Conservation (phyloP, 2,329 filamentous ascomycete genomes). For the Colletotrichum incanum region DNA sequence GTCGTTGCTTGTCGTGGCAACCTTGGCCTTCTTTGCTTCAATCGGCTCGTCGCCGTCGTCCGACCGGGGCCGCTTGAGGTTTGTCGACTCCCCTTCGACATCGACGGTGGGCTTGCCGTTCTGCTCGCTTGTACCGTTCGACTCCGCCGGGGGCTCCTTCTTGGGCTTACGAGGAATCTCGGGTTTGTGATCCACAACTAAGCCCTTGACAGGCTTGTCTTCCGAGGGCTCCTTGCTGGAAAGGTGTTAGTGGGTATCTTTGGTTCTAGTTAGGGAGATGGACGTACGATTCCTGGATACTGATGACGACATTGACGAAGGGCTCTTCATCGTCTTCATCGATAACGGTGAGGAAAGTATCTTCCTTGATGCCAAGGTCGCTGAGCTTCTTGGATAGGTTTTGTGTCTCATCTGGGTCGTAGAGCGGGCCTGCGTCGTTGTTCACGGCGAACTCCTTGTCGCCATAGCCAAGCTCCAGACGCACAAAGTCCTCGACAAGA, state of each 20-base stretch:
- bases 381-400: conserved; percentile 85
- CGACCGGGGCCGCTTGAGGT: conserved; percentile 63
- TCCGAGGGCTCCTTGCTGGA: conserved; percentile 58
- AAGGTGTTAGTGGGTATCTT: conserved; percentile 48
- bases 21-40: conserved; percentile 66
- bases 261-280: neutral
- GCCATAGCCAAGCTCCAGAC: conserved; percentile 80
- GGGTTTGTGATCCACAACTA: conserved; percentile 59
- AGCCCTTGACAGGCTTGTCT: conserved; percentile 70
- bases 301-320: conserved; percentile 85
- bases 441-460: conserved; percentile 84
- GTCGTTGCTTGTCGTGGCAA: conserved; percentile 56
- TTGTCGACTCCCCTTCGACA: conserved; percentile 51
- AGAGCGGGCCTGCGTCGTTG: conserved; percentile 83
- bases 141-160: conserved; percentile 54
- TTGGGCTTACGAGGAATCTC: conserved; percentile 70
- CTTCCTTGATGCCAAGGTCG: conserved; percentile 82
- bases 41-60: conserved; percentile 59
- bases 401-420: conserved; percentile 90
- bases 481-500: conserved; percentile 83
- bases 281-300: conserved; percentile 74
- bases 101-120: conserved; percentile 60
- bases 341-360: conserved; percentile 86
- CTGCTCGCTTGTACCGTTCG: conserved; percentile 57
- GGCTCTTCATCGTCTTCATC: conserved; percentile 84